Percentiles rank a stretch among this genome's conserved stretches.
Conservation (phyloP, 2,329 filamentous ascomycete species). For the Pseudocercospora macadamiae region DNA sequence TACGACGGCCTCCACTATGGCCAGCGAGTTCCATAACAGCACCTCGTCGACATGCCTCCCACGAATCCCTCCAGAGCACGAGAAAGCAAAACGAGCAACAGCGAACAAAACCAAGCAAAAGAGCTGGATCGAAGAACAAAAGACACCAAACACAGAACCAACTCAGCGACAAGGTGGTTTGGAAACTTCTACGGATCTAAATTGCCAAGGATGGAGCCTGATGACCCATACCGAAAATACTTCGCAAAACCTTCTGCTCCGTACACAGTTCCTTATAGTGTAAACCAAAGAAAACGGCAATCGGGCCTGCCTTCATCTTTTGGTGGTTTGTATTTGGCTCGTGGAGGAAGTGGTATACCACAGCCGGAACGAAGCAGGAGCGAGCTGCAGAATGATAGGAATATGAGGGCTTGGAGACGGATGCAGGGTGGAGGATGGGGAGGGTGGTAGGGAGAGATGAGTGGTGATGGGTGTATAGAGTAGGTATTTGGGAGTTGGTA, state of each 20-base stretch:
- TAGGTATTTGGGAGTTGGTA: too few relatives aligned
- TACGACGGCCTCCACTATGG: not conserved
- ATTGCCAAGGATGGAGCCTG: not conserved
- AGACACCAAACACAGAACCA: not conserved
- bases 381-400: not conserved
- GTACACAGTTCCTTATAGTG: not conserved
- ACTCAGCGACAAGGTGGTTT: not conserved
- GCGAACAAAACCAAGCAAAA: not conserved
- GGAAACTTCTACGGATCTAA: not conserved
- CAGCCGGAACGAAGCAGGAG: not conserved
- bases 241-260: not conserved
- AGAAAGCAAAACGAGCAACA: not conserved
- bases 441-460: not conserved
- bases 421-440: not conserved
- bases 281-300: not conserved
- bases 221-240: too few relatives aligned
- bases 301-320: not conserved
- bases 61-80: not conserved
- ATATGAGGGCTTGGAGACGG: not conserved
- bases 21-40: not conserved
- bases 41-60: not conserved
- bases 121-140: not conserved
- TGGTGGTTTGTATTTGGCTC: not conserved
- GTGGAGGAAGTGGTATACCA: not conserved
- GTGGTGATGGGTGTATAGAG: too few relatives aligned